Percentiles rank a stretch among this genome's conserved stretches.
phyloP scores from a whole-genome alignment of 306 rosid species.

The Pterocarpus macrocarpus region DNA sequence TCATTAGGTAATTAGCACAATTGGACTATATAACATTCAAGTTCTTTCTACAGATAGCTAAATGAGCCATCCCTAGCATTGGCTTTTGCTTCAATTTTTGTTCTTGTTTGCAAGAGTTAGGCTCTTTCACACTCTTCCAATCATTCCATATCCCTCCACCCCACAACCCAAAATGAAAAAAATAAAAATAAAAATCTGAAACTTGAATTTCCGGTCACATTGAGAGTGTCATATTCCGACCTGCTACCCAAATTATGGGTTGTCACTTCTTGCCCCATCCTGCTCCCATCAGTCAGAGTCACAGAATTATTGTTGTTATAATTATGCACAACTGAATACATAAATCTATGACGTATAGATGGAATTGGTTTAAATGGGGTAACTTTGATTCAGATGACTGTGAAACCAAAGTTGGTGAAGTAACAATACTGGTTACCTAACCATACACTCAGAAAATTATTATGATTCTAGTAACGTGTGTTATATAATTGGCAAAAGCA shows the following conservation, averaged over 20 bases:
- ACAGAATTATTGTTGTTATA: not conserved
- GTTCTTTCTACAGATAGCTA: not conserved
- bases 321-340: not conserved
- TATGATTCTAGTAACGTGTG: not conserved
- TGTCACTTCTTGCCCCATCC: not conserved
- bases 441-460: not conserved
- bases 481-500: constrained; percentile 20
- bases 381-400: not conserved
- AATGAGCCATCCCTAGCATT: not conserved
- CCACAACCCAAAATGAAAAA: too few species aligned
- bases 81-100: not conserved
- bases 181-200: too few species aligned
- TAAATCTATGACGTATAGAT: not conserved
- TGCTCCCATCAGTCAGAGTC: not conserved
- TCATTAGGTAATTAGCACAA: not conserved
- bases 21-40: not conserved
- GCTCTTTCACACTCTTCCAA: not conserved
- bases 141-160: too few species aligned
- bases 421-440: not conserved
- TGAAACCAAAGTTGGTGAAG: not conserved
- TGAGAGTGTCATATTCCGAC: not conserved
- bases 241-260: not conserved
- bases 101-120: not conserved
- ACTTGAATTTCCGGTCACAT: not conserved
- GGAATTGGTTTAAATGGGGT: not conserved